Evolutionary conservation across 73 alveolate genomes (phyloP).

Genomic region (Tetrahymena elliotti): DNA sequence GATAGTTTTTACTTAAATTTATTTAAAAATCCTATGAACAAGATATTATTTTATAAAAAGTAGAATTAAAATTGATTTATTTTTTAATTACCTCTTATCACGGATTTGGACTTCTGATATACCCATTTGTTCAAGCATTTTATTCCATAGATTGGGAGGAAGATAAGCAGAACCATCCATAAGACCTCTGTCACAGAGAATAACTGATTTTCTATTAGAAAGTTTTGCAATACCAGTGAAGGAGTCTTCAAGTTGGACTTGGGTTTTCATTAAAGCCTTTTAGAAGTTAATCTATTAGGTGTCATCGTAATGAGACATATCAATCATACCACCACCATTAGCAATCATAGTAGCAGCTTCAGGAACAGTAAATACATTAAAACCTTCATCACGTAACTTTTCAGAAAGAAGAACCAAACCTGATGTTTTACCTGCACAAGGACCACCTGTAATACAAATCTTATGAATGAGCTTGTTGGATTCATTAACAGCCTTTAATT

Average conservation of each 20-base stretch:
- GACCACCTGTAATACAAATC: slow-evolving; percentile 76
- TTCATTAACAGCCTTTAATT: neutral
- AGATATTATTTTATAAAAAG: neutral
- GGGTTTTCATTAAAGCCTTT: slow-evolving; percentile 42
- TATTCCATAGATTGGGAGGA: slow-evolving; percentile 39
- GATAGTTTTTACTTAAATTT: too few species aligned
- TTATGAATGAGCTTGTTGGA: neutral
- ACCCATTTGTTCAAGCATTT: slow-evolving; percentile 48
- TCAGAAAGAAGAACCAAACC: slow-evolving; percentile 44
- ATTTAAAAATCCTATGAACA: neutral
- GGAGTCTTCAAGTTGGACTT: slow-evolving; percentile 53
- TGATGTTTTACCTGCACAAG: slow-evolving; percentile 79
- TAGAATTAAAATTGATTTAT: neutral
- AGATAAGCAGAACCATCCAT: slow-evolving; percentile 70
- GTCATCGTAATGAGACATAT: slow-evolving; percentile 35
- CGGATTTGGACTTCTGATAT: slow-evolving; percentile 51
- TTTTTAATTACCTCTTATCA: slow-evolving; percentile 12
- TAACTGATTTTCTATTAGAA: slow-evolving; percentile 19
- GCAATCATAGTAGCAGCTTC: slow-evolving; percentile 69
- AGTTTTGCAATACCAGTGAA: slow-evolving; percentile 44
- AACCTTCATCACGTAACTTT: slow-evolving; percentile 50
- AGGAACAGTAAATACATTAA: slow-evolving; percentile 56
- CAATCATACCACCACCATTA: slow-evolving; percentile 70
- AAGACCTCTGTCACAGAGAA: slow-evolving; percentile 54
- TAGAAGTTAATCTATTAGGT: slow-evolving; percentile 44